Evolutionary conservation across 192 early-diverging fungal genomes (phyloP), one percentile per base, ranked within the genome.

Genomic region (Coemansia sp.): DNA sequence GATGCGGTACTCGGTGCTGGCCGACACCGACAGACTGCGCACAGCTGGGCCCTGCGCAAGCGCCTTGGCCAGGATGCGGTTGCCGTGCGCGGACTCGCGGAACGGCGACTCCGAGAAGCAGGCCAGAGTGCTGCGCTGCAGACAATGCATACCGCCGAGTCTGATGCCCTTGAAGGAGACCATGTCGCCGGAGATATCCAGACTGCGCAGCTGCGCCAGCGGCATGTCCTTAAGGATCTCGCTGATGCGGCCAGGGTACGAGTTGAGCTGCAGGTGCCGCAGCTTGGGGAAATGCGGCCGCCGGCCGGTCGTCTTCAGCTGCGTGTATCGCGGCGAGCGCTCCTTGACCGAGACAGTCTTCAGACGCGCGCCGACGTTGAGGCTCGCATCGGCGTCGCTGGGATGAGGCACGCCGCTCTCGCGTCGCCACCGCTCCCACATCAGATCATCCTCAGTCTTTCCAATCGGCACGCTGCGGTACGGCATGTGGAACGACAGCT

Each of bases 281-380:
- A 80, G 69, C 63, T 69, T 67, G 16, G 78, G 78, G 49, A 80
- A 80, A 10, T 43, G 66, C 32, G 78, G 77, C 46, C 69, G 67
- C 45, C 65, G 65, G 4, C 63, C 55, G 48, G 63, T 68, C 0
- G 77, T 47, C 3, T 54, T 39, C 22, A 79, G 43, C 43, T 71
- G 65, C 3, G 64, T 73, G 63, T 67, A 79, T 41, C 74, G 73
- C 41, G 77, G 65, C 13, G 72, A 55, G 3, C 61, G 71, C 49
- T 79, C 77, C 15, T 67, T 71, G n/a, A 79, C 42, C 10, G 69
- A 71, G 4, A 79, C 61, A 7, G 77, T 71, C 16, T 79, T 71
- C 18, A 74, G 72, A 43, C 62, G 61, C 13, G 61, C 19, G 32
- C 68, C 68, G 13, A 66, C 72, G 48, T 74, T 74, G 51, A 65